phyloP scores from a whole-genome alignment of 768 basidiomycete genomes.

The Leccinum olivaceopallidum region DNA sequence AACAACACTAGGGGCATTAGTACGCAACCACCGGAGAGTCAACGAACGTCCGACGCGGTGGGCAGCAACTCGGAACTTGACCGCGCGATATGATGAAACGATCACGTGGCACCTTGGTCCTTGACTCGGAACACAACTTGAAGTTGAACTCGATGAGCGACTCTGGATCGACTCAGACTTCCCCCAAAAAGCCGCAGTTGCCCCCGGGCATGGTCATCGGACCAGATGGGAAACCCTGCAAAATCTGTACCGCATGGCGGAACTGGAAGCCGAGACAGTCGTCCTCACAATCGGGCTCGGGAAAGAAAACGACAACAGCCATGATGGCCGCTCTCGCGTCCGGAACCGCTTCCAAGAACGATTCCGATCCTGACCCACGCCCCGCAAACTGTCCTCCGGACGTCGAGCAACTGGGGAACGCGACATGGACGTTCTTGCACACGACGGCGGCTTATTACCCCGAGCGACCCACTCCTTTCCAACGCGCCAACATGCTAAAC shows the following conservation, averaged over 20 bases:
- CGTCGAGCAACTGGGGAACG: slow-evolving; percentile 82
- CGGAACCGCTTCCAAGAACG: slow-evolving; percentile 29
- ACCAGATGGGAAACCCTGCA: slow-evolving; percentile 94
- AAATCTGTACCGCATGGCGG: slow-evolving; percentile 82
- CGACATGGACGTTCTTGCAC: slow-evolving; percentile 97
- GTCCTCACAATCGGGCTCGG: slow-evolving; percentile 28
- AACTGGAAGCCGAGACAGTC: slow-evolving; percentile 55
- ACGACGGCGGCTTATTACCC: slow-evolving; percentile 96
- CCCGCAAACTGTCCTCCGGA: slow-evolving; percentile 85
- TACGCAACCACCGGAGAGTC: neutral
- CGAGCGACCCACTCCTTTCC: slow-evolving; percentile 67
- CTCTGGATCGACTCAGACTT: slow-evolving; percentile 4
- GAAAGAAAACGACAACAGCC: slow-evolving; percentile 33
- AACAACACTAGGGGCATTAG: slow-evolving; percentile 1
- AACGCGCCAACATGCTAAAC: slow-evolving; percentile 82
- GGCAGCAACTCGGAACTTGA: too few relatives aligned
- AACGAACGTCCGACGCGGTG: neutral
- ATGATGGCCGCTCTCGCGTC: slow-evolving; percentile 38
- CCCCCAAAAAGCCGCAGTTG: slow-evolving; percentile 32
- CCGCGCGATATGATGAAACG: slow-evolving; percentile 4
- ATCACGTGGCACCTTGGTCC: slow-evolving; percentile 18
- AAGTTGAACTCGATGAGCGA: slow-evolving; percentile 11
- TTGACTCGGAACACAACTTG: neutral
- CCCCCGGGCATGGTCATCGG: slow-evolving; percentile 88
- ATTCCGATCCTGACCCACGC: slow-evolving; percentile 38